Evolutionary conservation across 1,139 yeast genomes (phyloP), one percentile per base, ranked within the genome.

Genomic region (Yamadazyma atmosphaerica): DNA sequence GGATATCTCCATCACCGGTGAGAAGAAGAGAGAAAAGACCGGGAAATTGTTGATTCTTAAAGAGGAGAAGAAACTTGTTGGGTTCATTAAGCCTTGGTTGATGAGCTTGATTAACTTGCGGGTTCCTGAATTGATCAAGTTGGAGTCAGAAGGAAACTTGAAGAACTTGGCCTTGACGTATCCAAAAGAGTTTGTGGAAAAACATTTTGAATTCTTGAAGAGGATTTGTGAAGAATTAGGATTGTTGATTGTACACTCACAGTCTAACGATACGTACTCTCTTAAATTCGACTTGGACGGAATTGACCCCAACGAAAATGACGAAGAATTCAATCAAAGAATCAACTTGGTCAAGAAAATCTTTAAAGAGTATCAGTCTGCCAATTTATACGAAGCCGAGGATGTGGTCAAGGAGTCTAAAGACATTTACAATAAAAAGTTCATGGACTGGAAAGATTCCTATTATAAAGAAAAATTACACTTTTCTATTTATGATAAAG

Each of bases 381-480:
- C 96, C 12, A 77, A 83, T 35, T 65, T 86, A 38, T 68, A 80
- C 41, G 81, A 79, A 45, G 77, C 80, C 23, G 84, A 81, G 41
- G 84, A 81, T 23, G 74, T 78, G 35, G 70, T 83, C 49, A 76
- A 77, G 35, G 79, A 77, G 43, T 63, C 86, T 38, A 81, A 81
- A 45, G 74, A 74, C 40, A 63, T 86, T 28, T 87, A 89, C 58
- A 78, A 83, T 50, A 72, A 74, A 34, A 86, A 88, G 59, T 90
- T 90, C 55, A 73, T 79, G 44, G 61, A 68, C 34, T 92, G 98
- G 96, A 90, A 89, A 60, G 83, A 83, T 52, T 64, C 72, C 19
- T 94, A 94, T 58, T 94, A 94, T 61, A 74, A 79, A 50, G 79
- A 79, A 16, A 94, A 94, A 58, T 72, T 94, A 45, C 79, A 79